Evolutionary conservation across 257 asterid species (phyloP), one percentile per base, ranked within the genome.

Genomic region (Verbascum thapsus): DNA sequence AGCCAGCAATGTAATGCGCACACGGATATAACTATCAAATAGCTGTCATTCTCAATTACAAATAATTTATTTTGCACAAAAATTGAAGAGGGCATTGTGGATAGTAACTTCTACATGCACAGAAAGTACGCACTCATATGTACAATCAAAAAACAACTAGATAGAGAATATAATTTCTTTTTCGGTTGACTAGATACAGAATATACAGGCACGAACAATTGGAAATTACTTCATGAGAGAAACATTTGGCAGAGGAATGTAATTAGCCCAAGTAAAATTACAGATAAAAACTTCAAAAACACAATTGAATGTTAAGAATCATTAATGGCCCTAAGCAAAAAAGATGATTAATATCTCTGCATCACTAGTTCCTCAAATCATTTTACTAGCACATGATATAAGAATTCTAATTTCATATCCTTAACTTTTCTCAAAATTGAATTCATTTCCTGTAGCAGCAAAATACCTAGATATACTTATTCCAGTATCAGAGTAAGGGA

Each of bases 181-280:
- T n/a, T n/a, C n/a, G n/a, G n/a, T n/a, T n/a, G n/a, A n/a, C 35
- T 30, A 60, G 63, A 43, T 7, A 8, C 11, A 40, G 10, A 22
- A 18, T 38, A 45, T 23, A 40, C 34, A 61, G 66, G 11, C 26
- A 49, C 9, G 26, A 20, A 26, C 10, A 49, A 17, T 26, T 16
- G 38, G 40, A 7, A 70, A 39, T 40, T 34, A 48, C 66, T 53
- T 39, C 16, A 37, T 16, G 52, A n/a, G 17, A 61, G 52, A 61
- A 8, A 50, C 30, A 55, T 37, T 52, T 53, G 10, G 20, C 5
- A 37, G 22, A 68, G 41, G 35, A 51, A 70, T 49, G 49, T 55
- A 60, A 5, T 55, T 11, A 42, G 4, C 23, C 64, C 57, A 66
- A 61, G 49, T 5, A 47, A 47, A n/a, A 23, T 59, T 17, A 44